phyloP scores from a whole-genome alignment of 148 eudicot genomes.

The Chenopodium berlandieri region DNA sequence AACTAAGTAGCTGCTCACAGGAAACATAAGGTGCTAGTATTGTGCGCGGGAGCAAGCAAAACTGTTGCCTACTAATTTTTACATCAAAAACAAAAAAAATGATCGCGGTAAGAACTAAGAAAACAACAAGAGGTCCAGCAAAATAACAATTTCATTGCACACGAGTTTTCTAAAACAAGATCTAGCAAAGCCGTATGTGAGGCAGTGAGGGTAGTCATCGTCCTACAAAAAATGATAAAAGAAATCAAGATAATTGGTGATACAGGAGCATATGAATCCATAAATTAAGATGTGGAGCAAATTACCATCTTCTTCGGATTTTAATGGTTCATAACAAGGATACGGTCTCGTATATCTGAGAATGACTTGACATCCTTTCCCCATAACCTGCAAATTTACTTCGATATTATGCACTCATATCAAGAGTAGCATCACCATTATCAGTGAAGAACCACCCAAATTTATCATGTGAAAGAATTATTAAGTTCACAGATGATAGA shows the following conservation, averaged over 20 bases:
- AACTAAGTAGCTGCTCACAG: too few relatives aligned
- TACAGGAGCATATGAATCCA: not conserved
- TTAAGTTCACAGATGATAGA: not conserved
- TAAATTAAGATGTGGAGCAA: not conserved
- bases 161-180: not conserved
- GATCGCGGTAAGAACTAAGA: not conserved
- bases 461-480: not conserved
- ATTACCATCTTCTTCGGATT: slow-evolving; percentile 4
- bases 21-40: not conserved
- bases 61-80: not conserved
- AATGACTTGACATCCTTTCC: slow-evolving; percentile 69
- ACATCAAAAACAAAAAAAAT: not conserved
- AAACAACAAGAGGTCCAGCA: not conserved
- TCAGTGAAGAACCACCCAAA: not conserved
- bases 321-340: slow-evolving; percentile 40
- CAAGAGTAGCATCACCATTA: not conserved
- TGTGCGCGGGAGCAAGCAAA: not conserved
- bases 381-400: slow-evolving; percentile 64
- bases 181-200: not conserved
- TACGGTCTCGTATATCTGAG: slow-evolving; percentile 53
- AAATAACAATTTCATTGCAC: not conserved
- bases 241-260: not conserved
- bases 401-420: not conserved
- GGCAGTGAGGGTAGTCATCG: too few relatives aligned
- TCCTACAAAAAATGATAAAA: not conserved